Conservation (phyloP, 306 rosid species). For the Boehmeria nivea region DNA sequence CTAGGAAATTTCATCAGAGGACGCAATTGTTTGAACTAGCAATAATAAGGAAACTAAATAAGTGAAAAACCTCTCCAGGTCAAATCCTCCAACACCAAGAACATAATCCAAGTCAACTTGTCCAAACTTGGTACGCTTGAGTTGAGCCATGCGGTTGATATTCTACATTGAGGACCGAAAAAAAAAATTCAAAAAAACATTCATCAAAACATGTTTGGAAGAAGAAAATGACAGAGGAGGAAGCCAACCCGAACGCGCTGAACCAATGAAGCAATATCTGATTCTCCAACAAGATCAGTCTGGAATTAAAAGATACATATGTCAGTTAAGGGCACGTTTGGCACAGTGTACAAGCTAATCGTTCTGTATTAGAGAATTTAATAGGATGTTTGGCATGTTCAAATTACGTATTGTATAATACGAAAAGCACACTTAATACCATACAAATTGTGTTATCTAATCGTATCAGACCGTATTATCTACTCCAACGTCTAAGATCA, state of each 20-base stretch:
- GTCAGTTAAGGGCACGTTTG: conserved; percentile 12
- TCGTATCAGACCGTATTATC: too few species aligned
- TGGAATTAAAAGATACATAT: conserved; percentile 28
- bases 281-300: conserved; percentile 91
- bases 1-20: conserved; percentile 3
- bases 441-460: too few species aligned
- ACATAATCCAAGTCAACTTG: conserved; percentile 92
- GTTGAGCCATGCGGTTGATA: conserved; percentile 72
- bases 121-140: conserved; percentile 85
- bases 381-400: too few species aligned
- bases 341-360: too few species aligned
- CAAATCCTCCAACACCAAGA: conserved; percentile 97
- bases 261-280: conserved; percentile 63
- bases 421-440: too few species aligned
- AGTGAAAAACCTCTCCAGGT: conserved; percentile 75
- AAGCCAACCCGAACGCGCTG: conserved; percentile 74
- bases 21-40: conserved; percentile 6
- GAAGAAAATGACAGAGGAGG: conserved; percentile 10
- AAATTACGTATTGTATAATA: too few species aligned
- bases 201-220: conserved; percentile 7
- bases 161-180: conserved; percentile 33
- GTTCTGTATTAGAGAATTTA: too few species aligned
- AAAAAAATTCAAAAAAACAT: conserved; percentile 9
- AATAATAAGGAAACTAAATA: conserved; percentile 22
- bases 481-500: too few species aligned